Evolutionary conservation across 805 yeast genomes (phyloP).

Genomic region (Candida xiaguanensis): DNA sequence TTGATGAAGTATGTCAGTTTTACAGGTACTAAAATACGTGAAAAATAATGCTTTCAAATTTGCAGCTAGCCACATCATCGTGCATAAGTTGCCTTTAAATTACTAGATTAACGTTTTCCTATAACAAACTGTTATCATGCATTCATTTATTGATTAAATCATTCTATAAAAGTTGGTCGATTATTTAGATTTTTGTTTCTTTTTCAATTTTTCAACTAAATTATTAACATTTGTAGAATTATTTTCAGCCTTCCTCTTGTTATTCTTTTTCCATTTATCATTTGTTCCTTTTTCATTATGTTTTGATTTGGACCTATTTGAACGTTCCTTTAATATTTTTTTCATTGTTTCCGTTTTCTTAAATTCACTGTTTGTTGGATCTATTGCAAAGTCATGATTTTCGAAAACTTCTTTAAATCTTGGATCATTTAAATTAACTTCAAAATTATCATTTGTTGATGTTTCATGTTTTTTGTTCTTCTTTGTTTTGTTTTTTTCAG

Average conservation of each 20-base stretch:
- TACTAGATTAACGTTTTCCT: too few relatives aligned
- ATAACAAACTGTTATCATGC: too few relatives aligned
- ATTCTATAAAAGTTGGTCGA: too few relatives aligned
- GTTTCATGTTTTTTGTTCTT: slow-evolving; percentile 48
- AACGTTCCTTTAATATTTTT: slow-evolving; percentile 71
- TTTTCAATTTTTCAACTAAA: slow-evolving; percentile 51
- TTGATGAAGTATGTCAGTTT: too few relatives aligned
- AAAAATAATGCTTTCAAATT: too few relatives aligned
- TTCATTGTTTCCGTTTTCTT: slow-evolving; percentile 87
- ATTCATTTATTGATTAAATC: too few relatives aligned
- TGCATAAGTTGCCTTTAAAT: too few relatives aligned
- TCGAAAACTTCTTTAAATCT: slow-evolving; percentile 89
- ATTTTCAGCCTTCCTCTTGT: slow-evolving; percentile 2
- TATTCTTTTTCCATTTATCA: not conserved
- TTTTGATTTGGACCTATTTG: slow-evolving; percentile 37
- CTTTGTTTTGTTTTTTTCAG: slow-evolving; percentile 59
- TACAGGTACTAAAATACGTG: too few relatives aligned
- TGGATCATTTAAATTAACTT: slow-evolving; percentile 73
- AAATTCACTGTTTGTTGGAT: slow-evolving; percentile 88
- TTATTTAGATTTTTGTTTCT: slow-evolving; percentile 23
- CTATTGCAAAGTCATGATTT: slow-evolving; percentile 88
- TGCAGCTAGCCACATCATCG: too few relatives aligned
- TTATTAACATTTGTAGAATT: slow-evolving; percentile 13
- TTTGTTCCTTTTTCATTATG: slow-evolving; percentile 11
- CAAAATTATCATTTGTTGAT: slow-evolving; percentile 46